Percentiles rank a stretch among this genome's conserved stretches.
These are phyloP conservation scores for Talaromyces ruber DNA, from an alignment of 495 filamentous ascomycete genomes.

Conservation along the genomic window DNA sequence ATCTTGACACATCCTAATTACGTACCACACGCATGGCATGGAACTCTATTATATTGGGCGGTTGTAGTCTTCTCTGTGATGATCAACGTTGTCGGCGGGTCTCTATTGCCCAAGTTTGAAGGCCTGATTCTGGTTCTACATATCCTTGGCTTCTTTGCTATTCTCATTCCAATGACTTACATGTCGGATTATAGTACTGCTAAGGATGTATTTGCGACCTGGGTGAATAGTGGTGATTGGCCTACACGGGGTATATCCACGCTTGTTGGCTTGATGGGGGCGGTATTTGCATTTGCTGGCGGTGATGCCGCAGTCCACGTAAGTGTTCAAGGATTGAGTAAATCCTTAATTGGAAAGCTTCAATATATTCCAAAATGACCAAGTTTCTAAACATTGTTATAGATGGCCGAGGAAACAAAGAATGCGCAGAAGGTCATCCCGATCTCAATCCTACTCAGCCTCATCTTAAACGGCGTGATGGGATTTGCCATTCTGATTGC, in stretches of 20 bases:
- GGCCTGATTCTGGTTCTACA: slow-evolving; percentile 51
- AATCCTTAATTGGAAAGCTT: neutral
- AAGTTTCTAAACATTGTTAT: slow-evolving; percentile 8
- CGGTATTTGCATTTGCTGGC: slow-evolving; percentile 5
- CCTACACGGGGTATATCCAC: slow-evolving; percentile 40
- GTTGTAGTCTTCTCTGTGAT: neutral
- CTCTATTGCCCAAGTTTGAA: slow-evolving; percentile 48
- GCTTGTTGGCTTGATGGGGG: slow-evolving; percentile 47
- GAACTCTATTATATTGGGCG: slow-evolving; percentile 4
- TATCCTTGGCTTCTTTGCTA: slow-evolving; percentile 51
- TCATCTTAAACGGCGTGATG: slow-evolving; percentile 38
- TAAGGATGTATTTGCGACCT: slow-evolving; percentile 42
- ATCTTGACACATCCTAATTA: slow-evolving; percentile 28
- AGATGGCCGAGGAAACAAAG: slow-evolving; percentile 41
- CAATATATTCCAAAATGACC: neutral
- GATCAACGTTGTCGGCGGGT: slow-evolving; percentile 44
- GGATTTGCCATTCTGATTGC: slow-evolving; percentile 43
- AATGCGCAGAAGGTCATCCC: slow-evolving; percentile 38
- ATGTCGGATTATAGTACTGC: slow-evolving; percentile 38
- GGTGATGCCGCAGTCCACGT: slow-evolving; percentile 6
- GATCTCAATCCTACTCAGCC: slow-evolving; percentile 33
- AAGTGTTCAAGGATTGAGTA: neutral
- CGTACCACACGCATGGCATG: slow-evolving; percentile 6
- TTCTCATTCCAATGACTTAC: slow-evolving; percentile 50
- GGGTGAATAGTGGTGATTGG: slow-evolving; percentile 50